Conservation (phyloP, 2,329 filamentous ascomycete genomes). For the Berkeleyomyces basicola region DNA sequence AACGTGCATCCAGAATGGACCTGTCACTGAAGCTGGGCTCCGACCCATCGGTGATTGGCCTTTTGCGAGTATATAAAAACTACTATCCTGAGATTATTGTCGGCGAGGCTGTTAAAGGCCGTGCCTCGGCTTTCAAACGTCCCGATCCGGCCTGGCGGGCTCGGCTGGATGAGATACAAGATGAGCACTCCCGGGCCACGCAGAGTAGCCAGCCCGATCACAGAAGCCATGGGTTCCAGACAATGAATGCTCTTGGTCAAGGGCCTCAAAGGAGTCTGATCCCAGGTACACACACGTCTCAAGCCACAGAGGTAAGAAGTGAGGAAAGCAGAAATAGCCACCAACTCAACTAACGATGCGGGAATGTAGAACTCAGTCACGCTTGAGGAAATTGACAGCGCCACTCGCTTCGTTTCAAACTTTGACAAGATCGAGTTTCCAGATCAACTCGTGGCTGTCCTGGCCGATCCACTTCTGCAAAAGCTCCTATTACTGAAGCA, state of each 20-base stretch:
- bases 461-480: slow-evolving; percentile 61
- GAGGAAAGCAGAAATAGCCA: too few species aligned
- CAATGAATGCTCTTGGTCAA: slow-evolving; percentile 39
- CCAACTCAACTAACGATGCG: background rate
- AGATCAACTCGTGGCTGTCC: slow-evolving; percentile 61
- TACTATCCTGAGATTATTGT: slow-evolving; percentile 83
- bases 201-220: slow-evolving; percentile 22
- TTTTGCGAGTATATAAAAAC: slow-evolving; percentile 73
- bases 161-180: slow-evolving; percentile 51
- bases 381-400: slow-evolving; percentile 63
- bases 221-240: slow-evolving; percentile 19
- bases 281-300: slow-evolving; percentile 56
- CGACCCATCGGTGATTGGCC: slow-evolving; percentile 55
- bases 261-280: slow-evolving; percentile 24
- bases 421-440: slow-evolving; percentile 68
- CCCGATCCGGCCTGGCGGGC: slow-evolving; percentile 62
- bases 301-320: slow-evolving; percentile 45
- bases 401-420: slow-evolving; percentile 50
- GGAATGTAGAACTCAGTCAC: slow-evolving; percentile 38
- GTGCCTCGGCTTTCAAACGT: slow-evolving; percentile 48
- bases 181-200: slow-evolving; percentile 30
- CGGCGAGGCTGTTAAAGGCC: slow-evolving; percentile 45
- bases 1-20: slow-evolving; percentile 28
- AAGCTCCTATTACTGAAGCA: slow-evolving; percentile 55
- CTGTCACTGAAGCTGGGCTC: slow-evolving; percentile 46